These are phyloP conservation scores for Phytopythium litorale DNA, from an alignment of 352 stramenopile species.

Conservation along the genomic window DNA sequence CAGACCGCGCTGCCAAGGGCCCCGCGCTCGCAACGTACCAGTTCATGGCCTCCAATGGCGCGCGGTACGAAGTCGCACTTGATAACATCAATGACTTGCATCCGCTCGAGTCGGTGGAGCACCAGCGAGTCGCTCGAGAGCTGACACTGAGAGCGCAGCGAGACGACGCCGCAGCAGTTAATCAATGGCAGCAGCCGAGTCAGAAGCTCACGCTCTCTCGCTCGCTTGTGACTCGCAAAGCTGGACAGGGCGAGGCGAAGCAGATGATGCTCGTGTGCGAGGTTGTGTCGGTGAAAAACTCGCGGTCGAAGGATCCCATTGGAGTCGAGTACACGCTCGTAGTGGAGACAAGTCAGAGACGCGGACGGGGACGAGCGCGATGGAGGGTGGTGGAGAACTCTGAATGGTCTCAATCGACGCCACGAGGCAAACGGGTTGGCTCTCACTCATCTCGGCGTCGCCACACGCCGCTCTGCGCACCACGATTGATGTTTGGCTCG, in stretches of 20 bases:
- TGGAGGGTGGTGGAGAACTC: slow-evolving; percentile 5
- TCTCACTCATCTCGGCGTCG: not conserved
- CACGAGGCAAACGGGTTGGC: not conserved
- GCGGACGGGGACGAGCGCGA: not conserved
- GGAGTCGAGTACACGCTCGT: slow-evolving; percentile 26
- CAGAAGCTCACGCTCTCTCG: not conserved
- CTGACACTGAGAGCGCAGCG: slow-evolving; percentile 41
- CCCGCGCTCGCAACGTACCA: slow-evolving; percentile 46
- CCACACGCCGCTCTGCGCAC: slow-evolving; percentile 15
- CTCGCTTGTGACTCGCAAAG: not conserved
- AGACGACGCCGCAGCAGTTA: slow-evolving; percentile 21
- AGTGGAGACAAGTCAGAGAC: not conserved
- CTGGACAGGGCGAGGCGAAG: not conserved
- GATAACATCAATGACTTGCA: slow-evolving; percentile 57
- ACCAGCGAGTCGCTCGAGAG: slow-evolving; percentile 36
- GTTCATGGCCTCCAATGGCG: slow-evolving; percentile 22
- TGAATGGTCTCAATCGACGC: not conserved
- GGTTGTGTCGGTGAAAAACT: slow-evolving; percentile 23
- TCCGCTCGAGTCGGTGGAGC: slow-evolving; percentile 28
- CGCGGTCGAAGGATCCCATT: slow-evolving; percentile 17
- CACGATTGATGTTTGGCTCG: slow-evolving; percentile 7
- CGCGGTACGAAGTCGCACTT: slow-evolving; percentile 52
- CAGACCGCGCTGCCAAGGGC: slow-evolving; percentile 25
- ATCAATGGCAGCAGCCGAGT: slow-evolving; percentile 25
- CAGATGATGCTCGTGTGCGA: slow-evolving; percentile 21